phyloP scores from a whole-genome alignment of 345 rosid genomes.

The Conringia planisiliqua region DNA sequence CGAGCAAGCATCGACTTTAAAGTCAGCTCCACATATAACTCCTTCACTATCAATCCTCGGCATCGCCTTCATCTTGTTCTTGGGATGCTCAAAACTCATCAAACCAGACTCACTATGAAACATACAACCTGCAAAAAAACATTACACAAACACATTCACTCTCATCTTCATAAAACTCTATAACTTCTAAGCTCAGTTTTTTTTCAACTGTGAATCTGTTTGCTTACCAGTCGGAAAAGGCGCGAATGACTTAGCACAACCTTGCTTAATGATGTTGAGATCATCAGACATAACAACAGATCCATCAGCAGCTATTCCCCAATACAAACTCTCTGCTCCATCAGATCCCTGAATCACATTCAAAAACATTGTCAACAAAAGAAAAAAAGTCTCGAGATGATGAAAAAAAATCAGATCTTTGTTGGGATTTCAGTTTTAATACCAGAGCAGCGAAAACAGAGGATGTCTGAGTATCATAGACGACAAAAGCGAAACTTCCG shows the following conservation, averaged over 20 bases:
- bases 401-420: neutral
- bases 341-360: conserved; percentile 58
- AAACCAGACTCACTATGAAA: conserved; percentile 77
- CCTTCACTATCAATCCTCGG: conserved; percentile 92
- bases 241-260: conserved; percentile 89
- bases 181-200: neutral
- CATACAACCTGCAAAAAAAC: conserved; percentile 58
- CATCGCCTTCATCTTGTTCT: conserved; percentile 75
- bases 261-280: conserved; percentile 62
- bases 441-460: conserved; percentile 81
- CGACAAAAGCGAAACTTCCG: conserved; percentile 80
- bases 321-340: conserved; percentile 63
- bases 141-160: neutral
- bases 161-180: neutral
- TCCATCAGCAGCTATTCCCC: conserved; percentile 91
- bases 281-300: conserved; percentile 85
- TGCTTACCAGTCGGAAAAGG: conserved; percentile 65
- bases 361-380: neutral
- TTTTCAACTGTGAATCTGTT: neutral
- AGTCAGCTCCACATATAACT: conserved; percentile 74
- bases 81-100: conserved; percentile 93
- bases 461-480: conserved; percentile 66
- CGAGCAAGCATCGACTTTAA: conserved; percentile 67
- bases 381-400: neutral
- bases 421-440: neutral